Base-by-base conservation (phyloP, 78 protist species). In the Pelomyxa schiedti region DNA sequence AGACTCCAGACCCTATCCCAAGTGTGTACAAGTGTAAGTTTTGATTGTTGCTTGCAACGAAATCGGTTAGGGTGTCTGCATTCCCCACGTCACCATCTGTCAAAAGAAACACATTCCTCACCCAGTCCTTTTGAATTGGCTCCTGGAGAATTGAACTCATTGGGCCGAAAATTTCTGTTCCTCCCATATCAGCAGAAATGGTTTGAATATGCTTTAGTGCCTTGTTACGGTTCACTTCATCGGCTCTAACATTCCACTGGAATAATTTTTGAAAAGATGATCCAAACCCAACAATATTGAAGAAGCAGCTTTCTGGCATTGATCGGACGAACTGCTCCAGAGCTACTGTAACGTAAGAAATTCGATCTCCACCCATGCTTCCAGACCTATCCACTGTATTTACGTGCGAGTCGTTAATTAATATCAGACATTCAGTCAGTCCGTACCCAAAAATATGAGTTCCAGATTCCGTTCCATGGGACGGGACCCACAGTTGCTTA, bases 11-110 rank as follows among this genome's bases (percentile, higher is more conserved):
- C 35, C 90, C 90, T 40, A 86, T 75, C 39, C 90, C 90, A 38
- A 86, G 67, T 8, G 78, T 36, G 41, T 81, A 86, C 47, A 53
- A 53, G 36, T 86, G 79, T 7, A 73, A 16, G 29, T 4, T 0
- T 22, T 0, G 9, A 0, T 16, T 16, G 38, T 5, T 8, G 2
- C 37, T 2, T 43, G 5, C 9, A 16, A 81, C 80, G 4, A 24
- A 30, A 2, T 0, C 0, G 16, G 67, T 53, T 8, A 73, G 76
- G 1, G 28, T 22, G 32, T 81, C 70, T 9, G 77, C 66, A 78
- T 77, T 79, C 79, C 38, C 8, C 24, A 86, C 79, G 71, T 86
- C 80, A 9, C 90, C 90, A 66, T 86, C 90, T 38, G 90, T 86
- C 36, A 86, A 71, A 37, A 86, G 70, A 66, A 86, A 82, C 38